Evolutionary conservation across 2,329 filamentous ascomycete species (phyloP), one percentile per base, ranked within the genome.

Genomic region (Fusarium robinianum): DNA sequence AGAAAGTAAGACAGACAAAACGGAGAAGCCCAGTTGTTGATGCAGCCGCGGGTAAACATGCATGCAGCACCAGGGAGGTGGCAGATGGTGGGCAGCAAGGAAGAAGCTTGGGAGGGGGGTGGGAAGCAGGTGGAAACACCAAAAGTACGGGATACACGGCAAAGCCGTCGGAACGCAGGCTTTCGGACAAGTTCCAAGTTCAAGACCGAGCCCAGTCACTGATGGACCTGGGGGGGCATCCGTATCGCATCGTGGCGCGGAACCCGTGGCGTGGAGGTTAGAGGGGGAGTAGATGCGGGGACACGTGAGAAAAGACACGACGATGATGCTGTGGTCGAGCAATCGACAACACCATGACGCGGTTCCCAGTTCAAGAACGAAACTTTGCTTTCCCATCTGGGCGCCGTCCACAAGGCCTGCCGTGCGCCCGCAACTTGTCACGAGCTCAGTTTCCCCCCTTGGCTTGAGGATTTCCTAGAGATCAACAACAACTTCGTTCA

Each of bases 221-320:
- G 16, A 21, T 31, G 27, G 24, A 15, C 24, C 43, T 42, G 53
- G 41, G 55, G 50, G 53, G 47, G 35, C 44, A 54, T 49, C 50
- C 39, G 47, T 48, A 58, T 58, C 54, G 31, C 50, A 46, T 51
- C 49, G 55, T 61, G 55, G 58, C 56, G 55, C 48, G 51, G 49
- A 30, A 49, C 25, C 36, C 42, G 49, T 34, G 51, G 41, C 49
- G 58, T 48, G 58, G 56, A 59, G 57, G 53, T 53, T 50, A 54
- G 47, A 57, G 43, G 37, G 43, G 42, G 56, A 41, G 42, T 36
- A 58, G 58, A 57, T 61, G 58, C 58, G 58, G 58, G 58, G 58
- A 61, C 58, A 61, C 49, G 56, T 60, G 58, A 61, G 56, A 39
- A 44, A 49, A 49, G 40, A 46, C 30, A 43, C 40, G 34, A 42